Evolutionary conservation across 2,329 filamentous ascomycete species (phyloP).

Genomic region (Dothistroma septosporum): DNA sequence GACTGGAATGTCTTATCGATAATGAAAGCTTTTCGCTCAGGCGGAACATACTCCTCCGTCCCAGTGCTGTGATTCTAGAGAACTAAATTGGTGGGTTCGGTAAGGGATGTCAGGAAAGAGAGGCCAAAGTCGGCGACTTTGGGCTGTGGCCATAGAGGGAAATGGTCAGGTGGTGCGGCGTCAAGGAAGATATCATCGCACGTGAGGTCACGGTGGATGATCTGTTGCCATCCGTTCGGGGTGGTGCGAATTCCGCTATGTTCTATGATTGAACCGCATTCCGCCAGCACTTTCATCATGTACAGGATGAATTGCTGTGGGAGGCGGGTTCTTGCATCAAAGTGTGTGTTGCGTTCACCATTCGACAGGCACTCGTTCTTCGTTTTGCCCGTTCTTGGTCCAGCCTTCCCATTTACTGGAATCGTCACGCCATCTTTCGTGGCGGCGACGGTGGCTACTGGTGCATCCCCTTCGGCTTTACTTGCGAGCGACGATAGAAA

Average conservation of each 20-base stretch:
- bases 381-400: no score
- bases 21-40: conserved; percentile 12
- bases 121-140: conserved; percentile 22
- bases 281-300: background rate
- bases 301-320: background rate
- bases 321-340: background rate
- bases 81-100: conserved; percentile 15
- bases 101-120: conserved; percentile 9
- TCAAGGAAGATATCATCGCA: background rate
- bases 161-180: background rate
- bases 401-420: background rate
- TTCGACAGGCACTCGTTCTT: background rate
- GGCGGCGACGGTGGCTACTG: background rate
- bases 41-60: conserved; percentile 13
- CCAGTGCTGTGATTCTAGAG: conserved; percentile 7
- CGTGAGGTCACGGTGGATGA: background rate
- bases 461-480: background rate
- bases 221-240: background rate
- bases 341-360: background rate
- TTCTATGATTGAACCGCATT: background rate
- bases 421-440: background rate
- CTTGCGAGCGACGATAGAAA: background rate
- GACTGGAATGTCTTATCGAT: conserved; percentile 8
- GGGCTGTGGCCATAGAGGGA: conserved; percentile 7
- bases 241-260: background rate